phyloP scores from a whole-genome alignment of 2,329 filamentous ascomycete species.

The Mycosphaerella sp. region DNA sequence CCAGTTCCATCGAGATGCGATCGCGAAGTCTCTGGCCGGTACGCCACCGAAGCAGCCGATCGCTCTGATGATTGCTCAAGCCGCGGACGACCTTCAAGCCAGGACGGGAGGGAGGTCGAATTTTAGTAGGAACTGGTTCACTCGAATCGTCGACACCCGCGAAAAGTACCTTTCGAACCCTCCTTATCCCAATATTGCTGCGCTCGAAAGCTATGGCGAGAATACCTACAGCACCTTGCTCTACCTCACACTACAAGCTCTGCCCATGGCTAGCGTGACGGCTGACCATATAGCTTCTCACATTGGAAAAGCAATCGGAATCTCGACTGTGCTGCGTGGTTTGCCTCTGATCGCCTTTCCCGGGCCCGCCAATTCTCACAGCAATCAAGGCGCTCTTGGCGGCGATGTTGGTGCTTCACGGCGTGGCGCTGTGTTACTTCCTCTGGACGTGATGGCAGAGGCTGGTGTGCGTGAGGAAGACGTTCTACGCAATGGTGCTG shows the following conservation, averaged over 20 bases:
- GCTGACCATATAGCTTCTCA: slow-evolving; percentile 92
- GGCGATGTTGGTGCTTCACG: slow-evolving; percentile 39
- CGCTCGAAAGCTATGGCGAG: slow-evolving; percentile 83
- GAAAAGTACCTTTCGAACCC: slow-evolving; percentile 78
- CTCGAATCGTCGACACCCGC: slow-evolving; percentile 69
- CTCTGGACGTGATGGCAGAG: slow-evolving; percentile 83
- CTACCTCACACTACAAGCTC: slow-evolving; percentile 74
- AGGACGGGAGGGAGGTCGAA: slow-evolving; percentile 44
- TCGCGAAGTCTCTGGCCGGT: slow-evolving; percentile 70
- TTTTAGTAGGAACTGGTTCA: slow-evolving; percentile 52
- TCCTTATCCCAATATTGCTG: slow-evolving; percentile 65
- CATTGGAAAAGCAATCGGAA: slow-evolving; percentile 88
- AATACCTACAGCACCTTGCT: slow-evolving; percentile 90
- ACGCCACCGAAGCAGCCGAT: slow-evolving; percentile 84
- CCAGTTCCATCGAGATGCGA: slow-evolving; percentile 88
- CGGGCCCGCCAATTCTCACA: slow-evolving; percentile 52
- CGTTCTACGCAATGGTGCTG: slow-evolving; percentile 70
- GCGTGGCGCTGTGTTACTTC: slow-evolving; percentile 67
- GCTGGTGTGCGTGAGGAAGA: slow-evolving; percentile 78
- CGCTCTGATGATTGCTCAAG: slow-evolving; percentile 71
- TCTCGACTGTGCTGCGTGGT: slow-evolving; percentile 77
- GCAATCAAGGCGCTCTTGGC: slow-evolving; percentile 40
- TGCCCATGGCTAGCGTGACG: slow-evolving; percentile 74
- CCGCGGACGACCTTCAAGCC: slow-evolving; percentile 52
- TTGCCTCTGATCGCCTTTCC: slow-evolving; percentile 83